Percentiles rank a stretch among this genome's conserved stretches.
These are phyloP conservation scores for Allantophomopsis lycopodina DNA, from an alignment of 2,329 filamentous ascomycete genomes.

Conservation along the genomic window DNA sequence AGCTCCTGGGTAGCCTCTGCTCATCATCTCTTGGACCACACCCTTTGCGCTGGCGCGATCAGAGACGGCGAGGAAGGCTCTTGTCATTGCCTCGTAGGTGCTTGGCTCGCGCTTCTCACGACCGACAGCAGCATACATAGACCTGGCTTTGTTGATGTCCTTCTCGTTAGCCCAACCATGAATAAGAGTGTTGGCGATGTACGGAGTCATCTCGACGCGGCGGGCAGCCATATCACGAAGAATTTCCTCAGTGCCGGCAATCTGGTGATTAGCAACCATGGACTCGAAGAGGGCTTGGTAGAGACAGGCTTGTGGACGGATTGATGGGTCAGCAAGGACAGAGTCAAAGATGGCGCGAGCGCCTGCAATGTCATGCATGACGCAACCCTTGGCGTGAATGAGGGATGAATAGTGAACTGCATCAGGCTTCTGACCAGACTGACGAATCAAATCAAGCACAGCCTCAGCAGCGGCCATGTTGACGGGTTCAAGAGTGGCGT, in stretches of 20 bases:
- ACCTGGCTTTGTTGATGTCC: conserved; percentile 64
- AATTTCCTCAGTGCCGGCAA: conserved; percentile 60
- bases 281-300: conserved; percentile 96
- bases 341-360: conserved; percentile 73
- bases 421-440: conserved; percentile 64
- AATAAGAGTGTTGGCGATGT: conserved; percentile 96
- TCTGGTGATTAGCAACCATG: conserved; percentile 88
- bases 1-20: conserved; percentile 77
- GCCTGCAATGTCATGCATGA: conserved; percentile 78
- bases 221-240: conserved; percentile 62
- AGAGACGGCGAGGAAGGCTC: conserved; percentile 77
- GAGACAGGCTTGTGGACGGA: conserved; percentile 68
- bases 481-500: conserved; percentile 78
- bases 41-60: conserved; percentile 62
- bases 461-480: conserved; percentile 79
- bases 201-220: conserved; percentile 77
- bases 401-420: conserved; percentile 92
- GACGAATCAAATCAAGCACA: conserved; percentile 66
- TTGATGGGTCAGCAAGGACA: conserved; percentile 52
- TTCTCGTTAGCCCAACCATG: conserved; percentile 87
- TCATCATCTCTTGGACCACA: conserved; percentile 82
- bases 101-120: conserved; percentile 79
- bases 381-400: conserved; percentile 91
- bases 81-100: conserved; percentile 97
- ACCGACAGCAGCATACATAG: conserved; percentile 68